Evolutionary conservation across 2,329 filamentous ascomycete species (phyloP).

Genomic region (Trichoderma koningii): DNA sequence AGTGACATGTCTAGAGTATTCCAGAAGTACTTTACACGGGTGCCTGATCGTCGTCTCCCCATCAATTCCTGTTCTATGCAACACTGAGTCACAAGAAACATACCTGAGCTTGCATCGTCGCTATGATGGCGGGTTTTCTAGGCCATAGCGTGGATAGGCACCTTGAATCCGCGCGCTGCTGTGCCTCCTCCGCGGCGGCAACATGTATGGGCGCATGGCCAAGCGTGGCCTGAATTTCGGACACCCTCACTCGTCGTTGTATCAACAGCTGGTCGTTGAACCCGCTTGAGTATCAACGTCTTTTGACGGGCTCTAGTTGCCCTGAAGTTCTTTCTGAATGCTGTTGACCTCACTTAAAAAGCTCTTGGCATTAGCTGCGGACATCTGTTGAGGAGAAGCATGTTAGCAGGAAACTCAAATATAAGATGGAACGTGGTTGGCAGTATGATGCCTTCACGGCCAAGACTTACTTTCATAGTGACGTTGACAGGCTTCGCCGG

Average conservation of each 20-base stretch:
- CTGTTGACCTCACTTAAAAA: constrained; percentile 54
- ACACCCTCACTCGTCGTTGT: neutral
- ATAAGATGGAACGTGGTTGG: neutral
- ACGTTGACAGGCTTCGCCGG: constrained; percentile 59
- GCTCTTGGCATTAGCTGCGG: constrained; percentile 53
- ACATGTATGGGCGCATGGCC: neutral
- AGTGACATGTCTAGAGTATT: constrained; percentile 22
- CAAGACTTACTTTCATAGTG: constrained; percentile 58
- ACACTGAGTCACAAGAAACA: neutral
- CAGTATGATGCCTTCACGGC: neutral
- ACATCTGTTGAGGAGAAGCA: constrained; percentile 48
- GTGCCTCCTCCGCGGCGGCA: neutral
- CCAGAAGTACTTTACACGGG: constrained; percentile 25
- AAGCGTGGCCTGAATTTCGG: neutral
- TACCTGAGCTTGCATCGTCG: neutral
- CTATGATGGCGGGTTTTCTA: neutral
- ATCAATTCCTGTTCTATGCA: constrained; percentile 8
- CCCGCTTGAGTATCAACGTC: neutral
- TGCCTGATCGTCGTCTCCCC: neutral
- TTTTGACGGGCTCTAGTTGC: constrained; percentile 35
- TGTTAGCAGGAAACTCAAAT: neutral
- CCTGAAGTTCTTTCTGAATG: constrained; percentile 55
- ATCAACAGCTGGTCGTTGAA: neutral
- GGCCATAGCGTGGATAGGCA: neutral
- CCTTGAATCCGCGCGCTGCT: neutral